phyloP scores from a whole-genome alignment of 2,329 filamentous ascomycete species.

The Talaromyces sp. region DNA sequence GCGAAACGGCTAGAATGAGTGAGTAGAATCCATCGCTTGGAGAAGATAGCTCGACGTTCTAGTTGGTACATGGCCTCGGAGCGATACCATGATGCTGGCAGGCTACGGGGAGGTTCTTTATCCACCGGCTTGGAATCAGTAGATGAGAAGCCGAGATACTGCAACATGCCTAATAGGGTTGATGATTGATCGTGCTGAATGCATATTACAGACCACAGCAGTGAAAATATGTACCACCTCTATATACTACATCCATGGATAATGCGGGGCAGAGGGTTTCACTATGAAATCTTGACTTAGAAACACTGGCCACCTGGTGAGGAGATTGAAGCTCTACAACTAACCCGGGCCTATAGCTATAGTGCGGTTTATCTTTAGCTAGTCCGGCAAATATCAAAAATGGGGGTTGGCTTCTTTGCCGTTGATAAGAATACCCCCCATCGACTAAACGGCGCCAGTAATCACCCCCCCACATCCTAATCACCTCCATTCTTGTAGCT shows the following conservation, averaged over 20 bases:
- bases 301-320: background rate
- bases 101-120: slow-evolving; percentile 10
- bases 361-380: background rate
- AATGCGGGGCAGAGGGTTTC: background rate
- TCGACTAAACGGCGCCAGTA: background rate
- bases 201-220: background rate
- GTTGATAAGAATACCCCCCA: background rate
- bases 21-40: slow-evolving; percentile 48
- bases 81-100: slow-evolving; percentile 52
- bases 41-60: slow-evolving; percentile 57
- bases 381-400: background rate
- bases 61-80: slow-evolving; percentile 48
- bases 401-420: background rate
- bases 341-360: background rate
- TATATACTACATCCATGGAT: background rate
- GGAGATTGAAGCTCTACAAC: background rate
- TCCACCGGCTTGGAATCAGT: background rate
- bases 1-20: slow-evolving; percentile 45
- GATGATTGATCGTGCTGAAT: background rate
- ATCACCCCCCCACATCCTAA: background rate
- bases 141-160: slow-evolving; percentile 5
- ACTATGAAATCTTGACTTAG: background rate
- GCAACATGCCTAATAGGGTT: background rate
- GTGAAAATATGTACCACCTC: background rate
- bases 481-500: background rate